A percentile compares a stretch with the other conserved stretches of the same genome.
These are phyloP conservation scores for Phylloporus rhodoxanthus DNA, from an alignment of 768 basidiomycete species.

Conservation along the genomic window DNA sequence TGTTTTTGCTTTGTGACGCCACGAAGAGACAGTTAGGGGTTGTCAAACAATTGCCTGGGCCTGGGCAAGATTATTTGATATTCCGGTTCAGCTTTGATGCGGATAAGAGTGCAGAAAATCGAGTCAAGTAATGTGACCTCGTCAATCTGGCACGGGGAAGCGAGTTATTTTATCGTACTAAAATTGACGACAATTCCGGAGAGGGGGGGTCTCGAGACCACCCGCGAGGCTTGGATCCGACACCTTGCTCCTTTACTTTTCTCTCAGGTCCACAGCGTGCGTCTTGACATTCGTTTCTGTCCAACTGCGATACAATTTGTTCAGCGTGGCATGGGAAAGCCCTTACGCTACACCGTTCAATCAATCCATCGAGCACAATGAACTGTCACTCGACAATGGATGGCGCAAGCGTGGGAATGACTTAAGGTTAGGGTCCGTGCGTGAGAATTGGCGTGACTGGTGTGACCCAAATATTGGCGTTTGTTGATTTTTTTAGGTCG, in stretches of 20 bases:
- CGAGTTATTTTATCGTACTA: constrained; percentile 8
- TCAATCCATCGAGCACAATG: constrained; percentile 2
- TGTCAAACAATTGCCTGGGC: neutral
- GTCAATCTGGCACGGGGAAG: neutral
- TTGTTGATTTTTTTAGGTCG: constrained; percentile 35
- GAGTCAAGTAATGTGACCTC: neutral
- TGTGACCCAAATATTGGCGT: constrained; percentile 37
- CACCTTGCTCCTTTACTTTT: constrained; percentile 1
- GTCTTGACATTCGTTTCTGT: neutral
- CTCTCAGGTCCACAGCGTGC: neutral
- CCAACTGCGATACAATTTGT: neutral
- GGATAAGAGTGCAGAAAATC: neutral
- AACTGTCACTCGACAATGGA: constrained; percentile 15
- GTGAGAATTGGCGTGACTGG: constrained; percentile 32
- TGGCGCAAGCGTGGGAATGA: constrained; percentile 28
- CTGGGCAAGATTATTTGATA: too few species aligned
- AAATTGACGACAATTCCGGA: constrained; percentile 5
- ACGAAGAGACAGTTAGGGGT: too few species aligned
- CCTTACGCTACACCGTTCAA: neutral
- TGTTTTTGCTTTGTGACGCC: too few species aligned
- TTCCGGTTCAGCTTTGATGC: too few species aligned
- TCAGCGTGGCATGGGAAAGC: neutral
- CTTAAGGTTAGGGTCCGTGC: constrained; percentile 43
- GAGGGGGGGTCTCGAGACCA: constrained; percentile 28
- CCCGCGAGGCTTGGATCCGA: constrained; percentile 5